These are phyloP conservation scores for Pyropia haitanensis DNA, from an alignment of 23 red algal species.

Conservation along the genomic window DNA sequence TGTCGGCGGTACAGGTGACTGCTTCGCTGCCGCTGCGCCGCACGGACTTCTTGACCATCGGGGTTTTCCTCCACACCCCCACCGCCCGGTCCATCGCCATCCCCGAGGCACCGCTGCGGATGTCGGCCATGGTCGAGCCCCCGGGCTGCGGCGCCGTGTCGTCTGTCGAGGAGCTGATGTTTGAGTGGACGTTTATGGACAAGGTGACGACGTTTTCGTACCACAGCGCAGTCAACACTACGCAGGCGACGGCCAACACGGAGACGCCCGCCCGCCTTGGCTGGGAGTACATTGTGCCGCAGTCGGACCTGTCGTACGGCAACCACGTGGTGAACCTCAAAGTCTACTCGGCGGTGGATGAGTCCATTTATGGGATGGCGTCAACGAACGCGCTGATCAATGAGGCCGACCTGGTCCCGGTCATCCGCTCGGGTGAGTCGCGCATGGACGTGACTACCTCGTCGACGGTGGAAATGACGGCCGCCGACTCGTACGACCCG, in stretches of 20 bases:
- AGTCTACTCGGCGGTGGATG: constrained; percentile 23
- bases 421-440: constrained; percentile 49
- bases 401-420: constrained; percentile 15
- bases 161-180: constrained; percentile 21
- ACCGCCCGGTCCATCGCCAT: constrained; percentile 21
- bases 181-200: constrained; percentile 53
- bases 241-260: constrained; percentile 10
- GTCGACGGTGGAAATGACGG: constrained; percentile 34
- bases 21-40: constrained; percentile 33
- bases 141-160: constrained; percentile 38
- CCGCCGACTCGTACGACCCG: constrained; percentile 37
- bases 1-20: constrained; percentile 24
- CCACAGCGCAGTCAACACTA: constrained; percentile 19
- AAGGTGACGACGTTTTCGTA: constrained; percentile 27
- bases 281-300: constrained; percentile 59
- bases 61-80: constrained; percentile 33
- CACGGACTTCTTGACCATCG: constrained; percentile 39
- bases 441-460: constrained; percentile 24
- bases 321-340: constrained; percentile 37
- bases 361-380: constrained; percentile 30
- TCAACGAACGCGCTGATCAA: constrained; percentile 29
- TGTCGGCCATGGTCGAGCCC: constrained; percentile 31
- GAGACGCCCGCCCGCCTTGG: constrained; percentile 45
- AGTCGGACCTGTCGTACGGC: constrained; percentile 19
- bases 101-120: constrained; percentile 36